phyloP scores from a whole-genome alignment of 306 rosid species.

The Quercus ilex region DNA sequence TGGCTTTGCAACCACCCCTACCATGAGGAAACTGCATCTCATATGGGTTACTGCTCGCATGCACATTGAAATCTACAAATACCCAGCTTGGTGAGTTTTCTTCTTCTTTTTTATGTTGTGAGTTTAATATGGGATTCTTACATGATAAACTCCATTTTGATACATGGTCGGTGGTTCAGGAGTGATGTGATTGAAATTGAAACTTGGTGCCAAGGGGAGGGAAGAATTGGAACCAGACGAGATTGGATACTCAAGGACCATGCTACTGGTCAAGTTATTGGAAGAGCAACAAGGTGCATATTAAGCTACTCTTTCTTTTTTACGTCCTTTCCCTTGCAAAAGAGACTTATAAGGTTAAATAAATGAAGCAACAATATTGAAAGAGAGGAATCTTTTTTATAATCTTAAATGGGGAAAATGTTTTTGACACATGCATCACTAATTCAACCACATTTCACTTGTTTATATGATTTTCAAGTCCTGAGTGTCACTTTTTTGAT shows the following conservation, averaged over 20 bases:
- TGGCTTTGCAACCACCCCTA: conserved; percentile 92
- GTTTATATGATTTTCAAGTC: not conserved
- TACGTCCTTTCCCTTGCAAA: not conserved
- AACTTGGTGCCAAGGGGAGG: conserved; percentile 94
- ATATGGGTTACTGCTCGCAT: conserved; percentile 99
- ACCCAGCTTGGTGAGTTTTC: conserved; percentile 80
- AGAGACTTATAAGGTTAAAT: not conserved
- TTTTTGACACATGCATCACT: not conserved
- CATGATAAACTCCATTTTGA: conserved; percentile 17
- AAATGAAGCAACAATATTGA: not conserved
- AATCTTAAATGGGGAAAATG: not conserved
- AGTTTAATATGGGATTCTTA: conserved; percentile 4
- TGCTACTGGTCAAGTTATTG: conserved; percentile 73
- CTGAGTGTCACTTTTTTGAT: not conserved
- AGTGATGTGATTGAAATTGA: conserved; percentile 95
- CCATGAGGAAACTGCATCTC: conserved; percentile 90
- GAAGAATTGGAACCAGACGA: conserved; percentile 91
- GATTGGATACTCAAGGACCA: conserved; percentile 85
- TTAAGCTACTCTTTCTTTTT: not conserved
- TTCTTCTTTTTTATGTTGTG: conserved; percentile 5
- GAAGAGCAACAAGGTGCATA: conserved; percentile 87
- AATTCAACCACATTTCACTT: not conserved
- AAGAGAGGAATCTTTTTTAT: not conserved
- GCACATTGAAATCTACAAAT: conserved; percentile 96
- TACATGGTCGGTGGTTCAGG: conserved; percentile 45